A percentile compares a stretch with the other conserved stretches of the same genome.
These are phyloP conservation scores for Anthracocystis panici-leucophaei DNA, from an alignment of 1,284 basidiomycete genomes.

Conservation along the genomic window DNA sequence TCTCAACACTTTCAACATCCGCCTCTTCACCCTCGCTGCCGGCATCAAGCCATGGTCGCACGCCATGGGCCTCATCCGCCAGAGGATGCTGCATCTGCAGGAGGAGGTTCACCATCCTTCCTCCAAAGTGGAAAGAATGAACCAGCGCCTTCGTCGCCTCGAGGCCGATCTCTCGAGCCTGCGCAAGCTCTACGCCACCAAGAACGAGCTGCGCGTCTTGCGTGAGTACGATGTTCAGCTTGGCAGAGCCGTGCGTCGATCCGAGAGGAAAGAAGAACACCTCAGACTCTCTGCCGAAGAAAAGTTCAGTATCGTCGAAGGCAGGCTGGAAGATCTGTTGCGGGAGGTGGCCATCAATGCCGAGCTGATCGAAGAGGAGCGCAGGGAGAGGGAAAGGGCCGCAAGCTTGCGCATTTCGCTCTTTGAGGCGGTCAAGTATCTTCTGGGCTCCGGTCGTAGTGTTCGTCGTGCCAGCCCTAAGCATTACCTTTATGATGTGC, in stretches of 20 bases:
- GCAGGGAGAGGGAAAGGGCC: constrained; percentile 56
- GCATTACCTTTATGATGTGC: constrained; percentile 52
- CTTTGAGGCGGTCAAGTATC: constrained; percentile 59
- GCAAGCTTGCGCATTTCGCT: constrained; percentile 50
- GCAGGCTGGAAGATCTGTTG: constrained; percentile 63
- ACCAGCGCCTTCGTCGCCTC: constrained; percentile 61
- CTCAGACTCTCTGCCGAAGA: constrained; percentile 59
- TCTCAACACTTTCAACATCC: constrained; percentile 68
- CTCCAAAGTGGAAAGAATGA: constrained; percentile 65
- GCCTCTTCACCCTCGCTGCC: constrained; percentile 69
- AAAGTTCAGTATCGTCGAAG: constrained; percentile 62
- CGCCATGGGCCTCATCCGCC: constrained; percentile 44
- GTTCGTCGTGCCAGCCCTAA: constrained; percentile 30
- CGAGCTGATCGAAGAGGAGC: constrained; percentile 65
- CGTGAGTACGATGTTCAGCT: constrained; percentile 68
- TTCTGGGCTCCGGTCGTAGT: constrained; percentile 50
- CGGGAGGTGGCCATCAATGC: constrained; percentile 66
- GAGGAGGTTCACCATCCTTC: constrained; percentile 66
- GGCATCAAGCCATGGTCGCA: constrained; percentile 69
- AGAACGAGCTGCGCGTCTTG: constrained; percentile 66
- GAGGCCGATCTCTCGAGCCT: constrained; percentile 65
- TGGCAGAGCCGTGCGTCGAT: constrained; percentile 65
- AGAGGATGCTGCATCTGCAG: constrained; percentile 64
- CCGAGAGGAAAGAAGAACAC: constrained; percentile 64
- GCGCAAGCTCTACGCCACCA: constrained; percentile 61